phyloP scores from a whole-genome alignment of 371 early-diverging fungal genomes.

The Apophysomyces trapeziformis region DNA sequence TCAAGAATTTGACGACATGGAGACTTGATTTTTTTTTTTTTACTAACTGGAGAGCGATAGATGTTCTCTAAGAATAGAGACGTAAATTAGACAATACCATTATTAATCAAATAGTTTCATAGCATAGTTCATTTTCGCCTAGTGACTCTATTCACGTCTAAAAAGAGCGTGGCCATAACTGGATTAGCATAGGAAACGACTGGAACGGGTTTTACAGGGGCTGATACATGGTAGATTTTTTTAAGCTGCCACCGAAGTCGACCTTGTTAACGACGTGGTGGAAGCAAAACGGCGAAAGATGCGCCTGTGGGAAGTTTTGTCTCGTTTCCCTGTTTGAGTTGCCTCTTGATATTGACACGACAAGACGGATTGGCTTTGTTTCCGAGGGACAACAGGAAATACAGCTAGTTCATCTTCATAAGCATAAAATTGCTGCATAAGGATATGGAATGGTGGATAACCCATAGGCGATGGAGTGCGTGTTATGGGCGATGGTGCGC shows the following conservation, averaged over 20 bases:
- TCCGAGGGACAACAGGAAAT: not conserved
- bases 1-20: too few species aligned
- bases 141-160: too few species aligned
- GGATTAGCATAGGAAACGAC: not conserved
- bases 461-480: conserved; percentile 1
- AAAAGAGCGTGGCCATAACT: not conserved
- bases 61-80: too few species aligned
- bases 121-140: not conserved
- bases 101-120: not conserved
- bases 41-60: too few species aligned
- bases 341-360: not conserved
- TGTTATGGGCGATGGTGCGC: not conserved
- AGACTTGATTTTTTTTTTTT: too few species aligned
- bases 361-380: not conserved
- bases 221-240: not conserved
- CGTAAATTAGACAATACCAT: too few species aligned
- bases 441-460: not conserved
- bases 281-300: conserved; percentile 1
- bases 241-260: not conserved
- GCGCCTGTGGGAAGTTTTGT: not conserved
- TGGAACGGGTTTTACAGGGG: not conserved
- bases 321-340: not conserved
- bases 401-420: not conserved
- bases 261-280: not conserved
- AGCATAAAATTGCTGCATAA: conserved; percentile 9